Conservation (phyloP, 257 asterid species). For the Lantana camara region DNA sequence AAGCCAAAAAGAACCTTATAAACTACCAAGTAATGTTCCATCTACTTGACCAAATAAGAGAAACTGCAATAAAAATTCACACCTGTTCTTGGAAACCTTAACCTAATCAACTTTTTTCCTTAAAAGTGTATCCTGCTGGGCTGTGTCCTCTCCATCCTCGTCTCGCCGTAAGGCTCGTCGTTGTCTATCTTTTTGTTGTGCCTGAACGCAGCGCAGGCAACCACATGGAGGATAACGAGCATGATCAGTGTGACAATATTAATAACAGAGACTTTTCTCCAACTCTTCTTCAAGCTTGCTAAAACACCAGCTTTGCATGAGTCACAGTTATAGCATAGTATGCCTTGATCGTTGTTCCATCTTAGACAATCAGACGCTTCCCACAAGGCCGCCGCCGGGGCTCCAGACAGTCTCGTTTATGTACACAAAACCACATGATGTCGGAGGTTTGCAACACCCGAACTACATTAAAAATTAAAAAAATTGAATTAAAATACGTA, state of each 20-base stretch:
- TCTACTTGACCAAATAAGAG: slow-evolving; percentile 13
- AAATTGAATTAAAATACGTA: no score
- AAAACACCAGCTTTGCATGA: slow-evolving; percentile 92
- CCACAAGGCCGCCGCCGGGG: slow-evolving; percentile 40
- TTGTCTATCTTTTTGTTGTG: slow-evolving; percentile 80
- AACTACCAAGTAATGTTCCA: not conserved
- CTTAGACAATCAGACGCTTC: slow-evolving; percentile 53
- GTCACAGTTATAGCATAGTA: slow-evolving; percentile 65
- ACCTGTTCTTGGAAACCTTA: not conserved
- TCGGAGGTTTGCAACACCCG: slow-evolving; percentile 96
- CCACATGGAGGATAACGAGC: slow-evolving; percentile 66
- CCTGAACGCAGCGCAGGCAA: slow-evolving; percentile 83
- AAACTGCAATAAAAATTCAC: slow-evolving; percentile 12
- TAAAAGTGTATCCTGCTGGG: slow-evolving; percentile 87
- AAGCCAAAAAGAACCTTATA: not conserved
- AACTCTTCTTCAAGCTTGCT: slow-evolving; percentile 81
- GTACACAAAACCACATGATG: slow-evolving; percentile 67
- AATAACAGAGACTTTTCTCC: slow-evolving; percentile 84
- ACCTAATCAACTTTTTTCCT: slow-evolving; percentile 11
- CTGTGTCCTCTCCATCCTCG: slow-evolving; percentile 83
- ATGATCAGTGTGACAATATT: slow-evolving; percentile 65
- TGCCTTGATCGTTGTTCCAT: slow-evolving; percentile 74
- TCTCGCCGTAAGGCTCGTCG: slow-evolving; percentile 80
- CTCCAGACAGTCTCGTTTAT: slow-evolving; percentile 71
- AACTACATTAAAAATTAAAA: slow-evolving; percentile 56